Conservation (phyloP, 306 rosid species). For the Oemleria cerasiformis region DNA sequence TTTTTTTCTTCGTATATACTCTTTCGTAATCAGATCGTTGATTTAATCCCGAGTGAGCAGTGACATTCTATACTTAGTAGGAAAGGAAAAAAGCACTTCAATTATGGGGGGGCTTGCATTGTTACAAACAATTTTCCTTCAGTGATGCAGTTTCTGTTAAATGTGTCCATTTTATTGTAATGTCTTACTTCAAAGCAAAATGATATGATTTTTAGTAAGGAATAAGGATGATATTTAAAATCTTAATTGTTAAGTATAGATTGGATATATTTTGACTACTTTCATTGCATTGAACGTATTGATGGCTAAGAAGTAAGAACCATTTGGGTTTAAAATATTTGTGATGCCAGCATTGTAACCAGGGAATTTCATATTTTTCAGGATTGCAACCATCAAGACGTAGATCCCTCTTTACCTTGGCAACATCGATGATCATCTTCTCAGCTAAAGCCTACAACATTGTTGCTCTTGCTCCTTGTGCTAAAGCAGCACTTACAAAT, state of each 20-base stretch:
- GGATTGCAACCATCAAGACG: conserved; percentile 71
- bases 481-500: conserved; percentile 61
- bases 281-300: not conserved
- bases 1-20: too few relatives aligned
- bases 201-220: not conserved
- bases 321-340: too few relatives aligned
- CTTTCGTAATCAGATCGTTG: too few relatives aligned
- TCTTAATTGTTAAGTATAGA: not conserved
- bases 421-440: conserved; percentile 72
- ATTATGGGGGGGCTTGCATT: not conserved
- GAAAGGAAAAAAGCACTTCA: not conserved
- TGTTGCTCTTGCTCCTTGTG: conserved; percentile 43
- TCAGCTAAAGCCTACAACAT: conserved; percentile 66
- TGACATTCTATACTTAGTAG: too few relatives aligned
- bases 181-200: not conserved
- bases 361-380: conserved; percentile 30
- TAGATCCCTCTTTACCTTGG: conserved; percentile 76
- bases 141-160: not conserved
- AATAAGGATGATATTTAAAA: too few relatives aligned
- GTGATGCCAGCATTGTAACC: conserved; percentile 22
- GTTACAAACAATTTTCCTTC: not conserved
- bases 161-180: not conserved
- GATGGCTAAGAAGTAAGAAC: too few relatives aligned
- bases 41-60: too few relatives aligned
- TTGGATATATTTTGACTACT: not conserved